Conservation (phyloP, 1,139 yeast genomes). For the Magnusiomyces magnusii region DNA sequence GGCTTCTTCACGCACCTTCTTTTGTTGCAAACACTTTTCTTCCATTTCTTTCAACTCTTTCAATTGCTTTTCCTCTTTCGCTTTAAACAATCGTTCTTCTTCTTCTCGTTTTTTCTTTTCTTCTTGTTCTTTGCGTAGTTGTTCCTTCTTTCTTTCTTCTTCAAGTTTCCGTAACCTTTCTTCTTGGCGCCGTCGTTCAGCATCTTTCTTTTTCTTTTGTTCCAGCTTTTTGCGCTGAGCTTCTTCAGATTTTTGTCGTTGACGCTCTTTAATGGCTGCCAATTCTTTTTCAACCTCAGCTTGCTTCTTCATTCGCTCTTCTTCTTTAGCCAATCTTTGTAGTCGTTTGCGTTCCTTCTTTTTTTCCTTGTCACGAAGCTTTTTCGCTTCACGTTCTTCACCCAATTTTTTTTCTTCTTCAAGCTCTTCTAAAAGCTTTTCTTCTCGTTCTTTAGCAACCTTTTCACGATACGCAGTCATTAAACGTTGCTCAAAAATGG, state of each 20-base stretch:
- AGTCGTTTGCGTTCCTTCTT: slow-evolving; percentile 69
- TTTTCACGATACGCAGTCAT: slow-evolving; percentile 66
- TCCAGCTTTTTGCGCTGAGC: slow-evolving; percentile 49
- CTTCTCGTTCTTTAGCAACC: slow-evolving; percentile 66
- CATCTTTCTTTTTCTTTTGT: slow-evolving; percentile 40
- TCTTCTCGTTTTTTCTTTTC: slow-evolving; percentile 39
- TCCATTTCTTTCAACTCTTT: slow-evolving; percentile 18
- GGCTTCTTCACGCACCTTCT: slow-evolving; percentile 8
- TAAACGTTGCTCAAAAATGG: slow-evolving; percentile 63
- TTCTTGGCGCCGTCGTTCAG: slow-evolving; percentile 35
- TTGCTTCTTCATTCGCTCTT: slow-evolving; percentile 55
- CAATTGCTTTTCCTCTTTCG: slow-evolving; percentile 22
- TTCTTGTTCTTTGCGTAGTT: slow-evolving; percentile 33
- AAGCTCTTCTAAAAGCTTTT: slow-evolving; percentile 64
- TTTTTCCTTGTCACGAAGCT: slow-evolving; percentile 64
- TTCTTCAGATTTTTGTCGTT: slow-evolving; percentile 49
- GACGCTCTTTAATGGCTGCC: slow-evolving; percentile 38
- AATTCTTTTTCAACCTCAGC: slow-evolving; percentile 48
- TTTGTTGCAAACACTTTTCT: slow-evolving; percentile 9
- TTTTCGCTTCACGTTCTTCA: slow-evolving; percentile 65
- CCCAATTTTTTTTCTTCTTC: slow-evolving; percentile 68
- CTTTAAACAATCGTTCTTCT: slow-evolving; percentile 32
- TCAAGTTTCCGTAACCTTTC: slow-evolving; percentile 29
- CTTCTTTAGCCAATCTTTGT: slow-evolving; percentile 66
- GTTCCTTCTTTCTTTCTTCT: slow-evolving; percentile 40